These are phyloP conservation scores for Ganoderma multipileum DNA, from an alignment of 1,284 basidiomycete genomes.

Conservation along the genomic window DNA sequence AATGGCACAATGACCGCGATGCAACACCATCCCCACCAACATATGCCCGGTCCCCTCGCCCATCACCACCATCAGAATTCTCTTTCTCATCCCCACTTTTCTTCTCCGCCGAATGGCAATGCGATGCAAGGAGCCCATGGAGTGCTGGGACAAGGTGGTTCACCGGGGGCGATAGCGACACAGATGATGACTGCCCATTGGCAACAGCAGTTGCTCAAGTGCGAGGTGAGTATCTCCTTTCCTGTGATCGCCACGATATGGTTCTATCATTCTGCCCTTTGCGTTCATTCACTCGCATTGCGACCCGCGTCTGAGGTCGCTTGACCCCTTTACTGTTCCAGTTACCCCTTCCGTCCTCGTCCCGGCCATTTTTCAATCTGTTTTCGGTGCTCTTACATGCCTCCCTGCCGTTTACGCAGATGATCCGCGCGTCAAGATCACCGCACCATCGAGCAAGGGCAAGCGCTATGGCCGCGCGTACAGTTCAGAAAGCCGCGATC, in stretches of 20 bases:
- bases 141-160: constrained; percentile 61
- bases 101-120: constrained; percentile 72
- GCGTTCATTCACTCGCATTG: constrained; percentile 11
- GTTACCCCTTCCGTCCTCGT: neutral
- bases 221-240: constrained; percentile 61
- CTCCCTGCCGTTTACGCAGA: constrained; percentile 46
- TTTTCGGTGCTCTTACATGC: neutral
- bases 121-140: constrained; percentile 52
- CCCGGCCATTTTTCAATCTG: neutral
- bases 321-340: neutral
- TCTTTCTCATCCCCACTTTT: constrained; percentile 64
- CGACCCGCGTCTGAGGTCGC: neutral
- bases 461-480: constrained; percentile 81
- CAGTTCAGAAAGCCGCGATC: constrained; percentile 79
- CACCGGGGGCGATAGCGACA: constrained; percentile 62
- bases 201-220: constrained; percentile 84
- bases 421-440: constrained; percentile 76
- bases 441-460: constrained; percentile 83
- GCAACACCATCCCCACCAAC: constrained; percentile 63
- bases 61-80: constrained; percentile 78
- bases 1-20: constrained; percentile 54
- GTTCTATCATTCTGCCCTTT: neutral
- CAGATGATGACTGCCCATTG: constrained; percentile 77
- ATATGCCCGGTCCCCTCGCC: constrained; percentile 53
- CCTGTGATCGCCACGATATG: constrained; percentile 13